Conservation (phyloP, 768 basidiomycete genomes). For the Tephrocybe sp. region DNA sequence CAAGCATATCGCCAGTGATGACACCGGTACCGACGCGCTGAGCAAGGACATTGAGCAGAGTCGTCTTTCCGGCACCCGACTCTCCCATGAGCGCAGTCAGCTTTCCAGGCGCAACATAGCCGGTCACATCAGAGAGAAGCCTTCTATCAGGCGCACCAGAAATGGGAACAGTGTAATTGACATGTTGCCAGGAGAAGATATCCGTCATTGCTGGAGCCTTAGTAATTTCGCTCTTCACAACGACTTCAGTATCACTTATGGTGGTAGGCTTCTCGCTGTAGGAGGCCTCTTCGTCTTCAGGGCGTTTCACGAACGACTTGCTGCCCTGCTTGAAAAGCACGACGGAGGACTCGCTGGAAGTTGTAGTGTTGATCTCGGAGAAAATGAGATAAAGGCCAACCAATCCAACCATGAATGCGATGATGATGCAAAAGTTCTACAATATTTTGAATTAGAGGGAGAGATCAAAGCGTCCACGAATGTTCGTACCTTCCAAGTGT, state of each 20-base stretch:
- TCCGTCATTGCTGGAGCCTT: conserved; percentile 35
- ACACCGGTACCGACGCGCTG: conserved; percentile 34
- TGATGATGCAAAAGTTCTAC: conserved; percentile 69
- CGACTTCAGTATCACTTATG: conserved; percentile 11
- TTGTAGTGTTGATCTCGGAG: conserved; percentile 52
- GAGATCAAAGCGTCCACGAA: background rate
- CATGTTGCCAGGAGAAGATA: conserved; percentile 69
- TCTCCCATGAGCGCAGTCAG: conserved; percentile 67
- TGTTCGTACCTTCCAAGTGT: conserved; percentile 21
- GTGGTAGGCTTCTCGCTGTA: conserved; percentile 30
- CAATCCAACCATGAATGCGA: conserved; percentile 64
- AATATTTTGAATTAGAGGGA: too few relatives aligned
- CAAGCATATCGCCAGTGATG: conserved; percentile 36
- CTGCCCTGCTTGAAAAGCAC: conserved; percentile 67
- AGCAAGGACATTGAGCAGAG: conserved; percentile 44
- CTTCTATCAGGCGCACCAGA: conserved; percentile 39
- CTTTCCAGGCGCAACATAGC: conserved; percentile 75
- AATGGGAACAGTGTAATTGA: conserved; percentile 60
- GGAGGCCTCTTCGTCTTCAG: conserved; percentile 30
- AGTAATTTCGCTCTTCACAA: conserved; percentile 30
- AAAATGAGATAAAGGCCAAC: conserved; percentile 52
- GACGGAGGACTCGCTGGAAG: conserved; percentile 37
- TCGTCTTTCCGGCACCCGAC: conserved; percentile 39
- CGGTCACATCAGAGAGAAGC: conserved; percentile 72
- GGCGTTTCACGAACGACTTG: conserved; percentile 21